These are phyloP conservation scores for Fraxinus xanthoxyloides DNA, from an alignment of 305 asterid genomes.

Conservation along the genomic window DNA sequence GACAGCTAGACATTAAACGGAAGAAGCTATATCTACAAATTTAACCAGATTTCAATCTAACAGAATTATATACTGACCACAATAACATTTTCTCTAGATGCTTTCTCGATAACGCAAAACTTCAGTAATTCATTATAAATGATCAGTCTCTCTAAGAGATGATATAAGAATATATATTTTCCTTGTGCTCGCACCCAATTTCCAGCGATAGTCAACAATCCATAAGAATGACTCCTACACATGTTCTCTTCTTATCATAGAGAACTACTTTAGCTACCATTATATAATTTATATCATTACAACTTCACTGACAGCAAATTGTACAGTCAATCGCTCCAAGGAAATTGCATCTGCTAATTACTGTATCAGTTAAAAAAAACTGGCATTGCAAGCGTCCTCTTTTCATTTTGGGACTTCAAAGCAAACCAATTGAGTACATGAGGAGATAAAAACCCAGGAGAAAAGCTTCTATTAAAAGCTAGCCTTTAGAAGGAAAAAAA, in stretches of 20 bases:
- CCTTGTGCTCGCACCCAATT: not conserved
- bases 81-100: not conserved
- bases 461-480: not conserved
- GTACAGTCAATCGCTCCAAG: not conserved
- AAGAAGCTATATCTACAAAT: not conserved
- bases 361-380: not conserved
- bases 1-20: not conserved
- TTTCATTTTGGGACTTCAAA: not conserved
- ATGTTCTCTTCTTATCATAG: not conserved
- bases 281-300: not conserved
- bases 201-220: not conserved
- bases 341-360: slow-evolving; percentile 3
- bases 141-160: not conserved
- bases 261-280: not conserved
- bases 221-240: not conserved
- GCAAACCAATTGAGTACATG: not conserved
- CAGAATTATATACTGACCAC: not conserved
- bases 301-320: not conserved
- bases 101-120: not conserved
- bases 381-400: not conserved
- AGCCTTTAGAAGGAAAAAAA: not conserved
- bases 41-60: not conserved
- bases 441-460: not conserved
- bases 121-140: not conserved
- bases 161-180: not conserved